Evolutionary conservation across 1,284 basidiomycete genomes (phyloP), one percentile per base, ranked within the genome.

Genomic region (Coniferiporia weirii): DNA sequence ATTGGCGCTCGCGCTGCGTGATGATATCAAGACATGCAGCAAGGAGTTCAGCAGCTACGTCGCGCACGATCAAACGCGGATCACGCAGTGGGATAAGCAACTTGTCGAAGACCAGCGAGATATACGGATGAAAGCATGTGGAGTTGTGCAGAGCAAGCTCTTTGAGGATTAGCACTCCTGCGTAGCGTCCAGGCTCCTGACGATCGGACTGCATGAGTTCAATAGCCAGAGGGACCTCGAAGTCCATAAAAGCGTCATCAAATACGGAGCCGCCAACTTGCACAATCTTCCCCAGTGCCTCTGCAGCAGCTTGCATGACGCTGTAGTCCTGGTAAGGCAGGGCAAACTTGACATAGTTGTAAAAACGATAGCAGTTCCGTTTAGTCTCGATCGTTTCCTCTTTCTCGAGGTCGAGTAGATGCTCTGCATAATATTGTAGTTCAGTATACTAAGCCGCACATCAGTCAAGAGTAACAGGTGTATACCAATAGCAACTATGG

Each of bases 1-100:
- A 75, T 67, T 86, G 83, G 34, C 86, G 78, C 65, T 91, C 90
- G 53, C 89, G 78, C 49, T 80, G 80, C 8, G 84, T 84, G 36
- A 95, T 82, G 62, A 95, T 94, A 66, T 93, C 91, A 52, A 98
- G 73, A 69, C 94, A 96, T 1, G 91, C 90, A 0, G 93, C 91
- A 5, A 98, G 77, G 1, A 97, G 81, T 69, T 96, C 92, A 0
- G 93, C 93, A 0, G 95, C 93, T 22, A 92, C 89, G 72, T 98
- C 95, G 61, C 95, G 78, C 6, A 98, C 89, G 68, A 93, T 84
- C 52, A 91, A 82, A 52, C 92, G 81, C 32, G 87, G 80, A 71
- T 98, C 95, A 35, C 94, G 77, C 35, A 98, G 72, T 1, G 95
- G 92, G 1, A 89, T 84, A 66, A 95, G 87, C 59, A 98, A 92